These are phyloP conservation scores for Saccharomycopsis sp. DNA, from an alignment of 805 yeast species.

Conservation along the genomic window DNA sequence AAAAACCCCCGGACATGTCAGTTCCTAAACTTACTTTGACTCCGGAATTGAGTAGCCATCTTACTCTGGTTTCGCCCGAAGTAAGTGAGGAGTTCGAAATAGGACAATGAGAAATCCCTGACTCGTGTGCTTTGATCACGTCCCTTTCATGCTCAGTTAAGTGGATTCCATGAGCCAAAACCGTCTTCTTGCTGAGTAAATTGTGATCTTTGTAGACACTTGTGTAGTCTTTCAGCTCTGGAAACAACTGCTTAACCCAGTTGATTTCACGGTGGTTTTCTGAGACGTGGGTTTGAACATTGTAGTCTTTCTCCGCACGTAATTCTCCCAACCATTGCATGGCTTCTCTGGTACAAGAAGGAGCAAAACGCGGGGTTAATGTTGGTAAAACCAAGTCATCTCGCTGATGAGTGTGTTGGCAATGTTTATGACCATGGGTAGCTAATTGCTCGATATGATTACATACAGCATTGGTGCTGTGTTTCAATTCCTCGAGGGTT, in stretches of 20 bases:
- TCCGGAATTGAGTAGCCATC: conserved; percentile 55
- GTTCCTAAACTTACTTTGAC: conserved; percentile 79
- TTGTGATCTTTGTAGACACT: conserved; percentile 66
- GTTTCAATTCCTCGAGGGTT: conserved; percentile 45
- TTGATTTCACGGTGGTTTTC: conserved; percentile 73
- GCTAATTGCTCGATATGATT: conserved; percentile 40
- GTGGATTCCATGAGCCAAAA: conserved; percentile 87
- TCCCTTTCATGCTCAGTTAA: conserved; percentile 57
- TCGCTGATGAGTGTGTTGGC: not conserved
- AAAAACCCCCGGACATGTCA: conserved; percentile 72
- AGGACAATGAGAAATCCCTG: conserved; percentile 92
- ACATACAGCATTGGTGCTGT: conserved; percentile 50
- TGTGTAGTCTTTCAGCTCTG: conserved; percentile 61
- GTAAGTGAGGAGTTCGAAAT: conserved; percentile 82
- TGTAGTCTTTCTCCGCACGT: conserved; percentile 43
- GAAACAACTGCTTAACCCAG: conserved; percentile 68
- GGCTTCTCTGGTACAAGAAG: conserved; percentile 64
- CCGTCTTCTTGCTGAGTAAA: conserved; percentile 57
- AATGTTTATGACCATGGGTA: not conserved
- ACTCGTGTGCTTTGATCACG: conserved; percentile 43
- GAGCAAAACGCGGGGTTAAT: conserved; percentile 91
- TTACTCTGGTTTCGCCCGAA: conserved; percentile 84
- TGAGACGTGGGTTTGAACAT: conserved; percentile 85
- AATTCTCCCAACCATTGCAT: conserved; percentile 58
- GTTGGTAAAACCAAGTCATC: conserved; percentile 52